Evolutionary conservation across 140 eudicot species (phyloP), one percentile per base, ranked within the genome.

Genomic region (Oenanthe javanica): DNA sequence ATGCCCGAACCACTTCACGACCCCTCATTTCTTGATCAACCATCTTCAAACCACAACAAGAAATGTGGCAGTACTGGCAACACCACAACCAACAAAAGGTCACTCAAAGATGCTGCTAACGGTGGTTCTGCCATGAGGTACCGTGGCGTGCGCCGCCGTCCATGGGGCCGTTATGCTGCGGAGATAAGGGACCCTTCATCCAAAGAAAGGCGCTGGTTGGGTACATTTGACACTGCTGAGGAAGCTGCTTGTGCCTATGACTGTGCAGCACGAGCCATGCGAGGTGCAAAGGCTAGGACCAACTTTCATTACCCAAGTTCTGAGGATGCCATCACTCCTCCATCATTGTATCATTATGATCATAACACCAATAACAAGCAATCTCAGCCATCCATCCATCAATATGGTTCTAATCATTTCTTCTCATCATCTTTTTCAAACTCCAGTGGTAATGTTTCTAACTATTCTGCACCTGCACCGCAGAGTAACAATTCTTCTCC

Each of bases 101-200:
- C 90, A 0, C 57, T 80, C 21, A 85, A 87, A 75, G 89, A 88
- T 55, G 16, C 42, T 5, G 2, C 73, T 0, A 67, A 27, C 67
- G 14, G 78, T 76, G 11, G 72, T 3, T 57, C 13, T n/a, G 46
- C 87, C 75, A 77, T 82, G 79, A 79, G 94, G 42, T 92, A 94
- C 94, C 94, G 97, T 0, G 97, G 97, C 1, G 98, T 94, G 0
- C 92, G 98, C 18, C 97, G 98, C 77, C 96, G 98, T 5, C 98
- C 98, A 0, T 94, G 98, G 98, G 98, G 98, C 3, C 90, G 98
- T 4, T 94, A 90, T 79, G 98, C 98, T 15, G 98, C 98, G 13
- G 98, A 94, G 66, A 94, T 94, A 36, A 81, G 98, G 0, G 98
- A 94, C 83, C 98, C 98, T 0, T 90, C 85, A 82, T 94, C 98